These are phyloP conservation scores for Lophium mytilinum DNA, from an alignment of 495 filamentous ascomycete species.

Conservation along the genomic window DNA sequence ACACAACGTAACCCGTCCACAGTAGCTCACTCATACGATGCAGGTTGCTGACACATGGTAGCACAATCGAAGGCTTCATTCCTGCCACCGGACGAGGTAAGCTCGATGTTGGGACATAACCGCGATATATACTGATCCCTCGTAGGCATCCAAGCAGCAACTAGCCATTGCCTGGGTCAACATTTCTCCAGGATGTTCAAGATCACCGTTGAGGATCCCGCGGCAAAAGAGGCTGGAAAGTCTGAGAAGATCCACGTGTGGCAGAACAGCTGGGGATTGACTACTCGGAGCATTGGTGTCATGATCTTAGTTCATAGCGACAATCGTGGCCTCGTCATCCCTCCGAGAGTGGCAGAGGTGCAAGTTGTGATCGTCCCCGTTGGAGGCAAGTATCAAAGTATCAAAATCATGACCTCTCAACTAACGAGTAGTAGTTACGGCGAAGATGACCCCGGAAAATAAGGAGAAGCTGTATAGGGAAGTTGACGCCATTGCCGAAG, in stretches of 20 bases:
- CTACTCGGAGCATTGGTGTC: conserved; percentile 57
- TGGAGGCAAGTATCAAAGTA: conserved; percentile 61
- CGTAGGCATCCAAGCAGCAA: conserved; percentile 72
- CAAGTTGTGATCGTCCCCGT: conserved; percentile 90
- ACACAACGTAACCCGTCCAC: conserved; percentile 53
- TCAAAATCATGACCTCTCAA: background rate
- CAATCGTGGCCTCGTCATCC: conserved; percentile 67
- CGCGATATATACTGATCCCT: background rate
- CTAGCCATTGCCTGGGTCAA: conserved; percentile 88
- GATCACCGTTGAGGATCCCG: conserved; percentile 90
- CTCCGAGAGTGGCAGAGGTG: conserved; percentile 76
- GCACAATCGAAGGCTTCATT: conserved; percentile 87
- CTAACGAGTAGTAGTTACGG: background rate
- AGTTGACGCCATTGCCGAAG: conserved; percentile 56
- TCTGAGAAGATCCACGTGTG: conserved; percentile 60
- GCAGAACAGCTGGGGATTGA: conserved; percentile 55
- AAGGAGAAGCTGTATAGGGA: conserved; percentile 61
- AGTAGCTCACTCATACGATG: background rate
- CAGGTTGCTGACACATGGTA: background rate
- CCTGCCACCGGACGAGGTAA: conserved; percentile 79
- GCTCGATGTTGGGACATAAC: background rate
- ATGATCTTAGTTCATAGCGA: conserved; percentile 98
- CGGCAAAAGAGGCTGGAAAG: conserved; percentile 59
- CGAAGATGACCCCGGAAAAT: conserved; percentile 68
- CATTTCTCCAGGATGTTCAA: conserved; percentile 99